Conservation (phyloP, 306 rosid genomes). For the Begonia loranthoides region DNA sequence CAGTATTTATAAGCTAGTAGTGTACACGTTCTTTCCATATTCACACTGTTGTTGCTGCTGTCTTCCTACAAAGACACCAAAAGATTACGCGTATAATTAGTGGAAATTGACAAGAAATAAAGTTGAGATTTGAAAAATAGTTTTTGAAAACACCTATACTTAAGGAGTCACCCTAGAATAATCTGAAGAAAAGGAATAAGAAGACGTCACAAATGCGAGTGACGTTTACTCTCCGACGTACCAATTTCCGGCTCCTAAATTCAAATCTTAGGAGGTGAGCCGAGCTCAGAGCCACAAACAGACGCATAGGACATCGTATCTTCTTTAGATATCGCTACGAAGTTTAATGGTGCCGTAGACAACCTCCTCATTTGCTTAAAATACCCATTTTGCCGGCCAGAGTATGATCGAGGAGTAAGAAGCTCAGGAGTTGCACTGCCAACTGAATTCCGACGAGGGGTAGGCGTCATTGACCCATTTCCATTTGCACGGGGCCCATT, state of each 20-base stretch:
- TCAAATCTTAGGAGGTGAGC: conserved; percentile 68
- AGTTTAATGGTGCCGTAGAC: conserved; percentile 79
- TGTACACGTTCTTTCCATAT: no score
- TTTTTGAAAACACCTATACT: no score
- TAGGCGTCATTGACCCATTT: conserved; percentile 78
- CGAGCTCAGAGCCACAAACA: conserved; percentile 75
- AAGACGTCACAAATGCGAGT: no score
- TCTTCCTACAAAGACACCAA: no score
- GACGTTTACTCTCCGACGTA: no score
- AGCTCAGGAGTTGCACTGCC: conserved; percentile 60
- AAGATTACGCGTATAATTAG: no score
- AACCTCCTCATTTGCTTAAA: conserved; percentile 74
- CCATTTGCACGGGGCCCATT: conserved; percentile 65
- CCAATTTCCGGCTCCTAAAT: neutral
- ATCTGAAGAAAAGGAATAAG: no score
- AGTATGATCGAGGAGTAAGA: conserved; percentile 76
- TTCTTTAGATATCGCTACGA: conserved; percentile 72
- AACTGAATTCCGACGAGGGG: conserved; percentile 79
- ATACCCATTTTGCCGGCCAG: conserved; percentile 87
- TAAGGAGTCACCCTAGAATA: no score
- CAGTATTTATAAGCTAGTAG: no score
- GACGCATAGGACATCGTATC: conserved; percentile 89
- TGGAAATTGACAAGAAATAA: no score
- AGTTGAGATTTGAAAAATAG: no score
- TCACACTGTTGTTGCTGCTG: no score